phyloP scores from a whole-genome alignment of 768 basidiomycete species.

The Amanita polypyramis region DNA sequence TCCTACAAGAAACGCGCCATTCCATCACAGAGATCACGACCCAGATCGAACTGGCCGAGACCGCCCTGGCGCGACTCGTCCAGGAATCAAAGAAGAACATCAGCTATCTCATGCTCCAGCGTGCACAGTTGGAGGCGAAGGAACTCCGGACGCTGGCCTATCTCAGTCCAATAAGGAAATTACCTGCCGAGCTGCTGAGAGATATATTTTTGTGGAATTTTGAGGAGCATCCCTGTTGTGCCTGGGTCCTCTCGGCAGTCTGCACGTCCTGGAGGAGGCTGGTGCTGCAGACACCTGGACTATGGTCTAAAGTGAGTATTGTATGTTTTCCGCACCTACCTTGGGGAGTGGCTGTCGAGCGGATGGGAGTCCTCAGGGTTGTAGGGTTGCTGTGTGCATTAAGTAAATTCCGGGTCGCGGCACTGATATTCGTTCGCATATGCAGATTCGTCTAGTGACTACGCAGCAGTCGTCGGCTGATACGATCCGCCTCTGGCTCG shows the following conservation, averaged over 20 bases:
- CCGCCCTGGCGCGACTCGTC: slow-evolving; percentile 47
- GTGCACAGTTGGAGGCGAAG: slow-evolving; percentile 34
- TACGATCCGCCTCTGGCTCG: slow-evolving; percentile 74
- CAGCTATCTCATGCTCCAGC: slow-evolving; percentile 40
- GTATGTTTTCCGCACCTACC: slow-evolving; percentile 9
- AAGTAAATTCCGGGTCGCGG: background rate
- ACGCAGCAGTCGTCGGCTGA: slow-evolving; percentile 63
- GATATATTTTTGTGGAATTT: slow-evolving; percentile 65
- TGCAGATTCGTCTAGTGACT: slow-evolving; percentile 64
- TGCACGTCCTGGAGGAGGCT: slow-evolving; percentile 58
- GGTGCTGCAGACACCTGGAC: slow-evolving; percentile 49
- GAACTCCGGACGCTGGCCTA: slow-evolving; percentile 47
- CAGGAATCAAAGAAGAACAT: slow-evolving; percentile 44
- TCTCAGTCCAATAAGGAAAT: slow-evolving; percentile 58
- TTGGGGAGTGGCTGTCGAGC: slow-evolving; percentile 4
- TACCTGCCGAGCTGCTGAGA: slow-evolving; percentile 65
- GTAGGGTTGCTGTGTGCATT: too few relatives aligned
- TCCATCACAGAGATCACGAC: slow-evolving; percentile 26
- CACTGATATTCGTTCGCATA: background rate
- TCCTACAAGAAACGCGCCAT: slow-evolving; percentile 27
- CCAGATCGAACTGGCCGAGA: slow-evolving; percentile 44
- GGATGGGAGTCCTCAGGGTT: too few relatives aligned
- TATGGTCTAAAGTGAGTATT: slow-evolving; percentile 68
- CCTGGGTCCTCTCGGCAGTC: slow-evolving; percentile 67
- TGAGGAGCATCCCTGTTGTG: slow-evolving; percentile 59